Base-by-base conservation (phyloP, 2,329 filamentous ascomycete species). In the Aspergillus costaricaensis region DNA sequence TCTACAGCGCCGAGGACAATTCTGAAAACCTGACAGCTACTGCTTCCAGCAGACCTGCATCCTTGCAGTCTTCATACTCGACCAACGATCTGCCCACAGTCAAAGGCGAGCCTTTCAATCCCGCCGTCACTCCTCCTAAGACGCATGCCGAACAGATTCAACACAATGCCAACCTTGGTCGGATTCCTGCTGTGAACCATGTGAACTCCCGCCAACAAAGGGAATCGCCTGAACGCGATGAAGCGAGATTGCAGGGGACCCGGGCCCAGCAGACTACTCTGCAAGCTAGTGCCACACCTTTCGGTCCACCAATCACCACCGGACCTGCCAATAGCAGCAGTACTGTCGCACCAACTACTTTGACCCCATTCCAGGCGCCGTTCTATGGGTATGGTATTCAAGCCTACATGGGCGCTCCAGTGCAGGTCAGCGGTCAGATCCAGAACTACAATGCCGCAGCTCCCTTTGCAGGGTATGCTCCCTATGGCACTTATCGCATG, bases 71-170 rank as follows among this genome's bases (percentile, higher is more conserved):
- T 48, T 97, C 94, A 0, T 97, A 91, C 79, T 97, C 95, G 9
- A 88, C 91, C 57, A 95, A 90, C 75, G 93, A 98, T 71, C 83
- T 97, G 19, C 91, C 92, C 4, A 96, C 92, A 7, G 82, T 92
- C 71, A 96, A 95, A 84, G 89, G 83, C 66, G 81, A 85, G 57
- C 83, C 85, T 57, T 76, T 81, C 53, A 79, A 83, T 51, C 71
- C 70, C 21, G 69, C 73, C 4, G 72, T 76, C 30, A 80, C 77
- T 12, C 70, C 79, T 10, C 77, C 79, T 55, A 90, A 91, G 72
- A 87, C 81, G 5, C 83, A 86, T 63, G 81, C 83, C 55, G 83
- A 88, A 70, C 82, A 85, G 64, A 79, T 85, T 53, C 85, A 87
- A 64, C 84, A 94, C 78, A 94, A 92, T 74, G 88, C 89, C 39